Evolutionary conservation across 202 grass and related monocot genomes (phyloP).

Genomic region (Eragrostis tef): DNA sequence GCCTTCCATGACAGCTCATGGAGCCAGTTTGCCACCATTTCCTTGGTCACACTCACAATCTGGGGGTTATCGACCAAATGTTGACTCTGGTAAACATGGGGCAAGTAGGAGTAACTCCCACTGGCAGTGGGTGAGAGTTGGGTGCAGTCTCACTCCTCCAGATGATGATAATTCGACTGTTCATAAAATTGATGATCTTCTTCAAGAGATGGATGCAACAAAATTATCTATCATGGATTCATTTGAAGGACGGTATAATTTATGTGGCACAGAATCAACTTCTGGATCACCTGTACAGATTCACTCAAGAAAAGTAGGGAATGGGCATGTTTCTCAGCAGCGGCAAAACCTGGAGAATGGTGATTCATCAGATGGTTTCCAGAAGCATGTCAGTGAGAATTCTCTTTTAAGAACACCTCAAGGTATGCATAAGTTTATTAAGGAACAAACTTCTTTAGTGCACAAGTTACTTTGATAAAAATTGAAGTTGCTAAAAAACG

Average conservation of each 20-base stretch:
- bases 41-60: conserved; percentile 70
- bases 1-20: conserved; percentile 54
- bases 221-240: conserved; percentile 56
- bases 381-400: conserved; percentile 51
- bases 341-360: conserved; percentile 41
- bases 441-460: conserved; percentile 12
- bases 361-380: conserved; percentile 50
- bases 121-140: conserved; percentile 81
- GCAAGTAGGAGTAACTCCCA: conserved; percentile 59
- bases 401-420: conserved; percentile 59
- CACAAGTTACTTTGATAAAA: conserved; percentile 16
- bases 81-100: conserved; percentile 71
- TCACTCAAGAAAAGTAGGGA: conserved; percentile 49
- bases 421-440: conserved; percentile 46
- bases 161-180: conserved; percentile 49
- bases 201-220: conserved; percentile 65
- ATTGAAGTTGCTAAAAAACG: conserved; percentile 3
- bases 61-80: conserved; percentile 60
- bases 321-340: conserved; percentile 44
- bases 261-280: conserved; percentile 59
- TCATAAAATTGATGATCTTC: conserved; percentile 68
- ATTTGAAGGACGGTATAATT: conserved; percentile 48
- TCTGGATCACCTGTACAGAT: conserved; percentile 51
- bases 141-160: conserved; percentile 48
- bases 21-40: conserved; percentile 86